A percentile compares a stretch with the other conserved stretches of the same genome.
Evolutionary conservation across 331 rosid genomes (phyloP).

Genomic region (Telfairia occidentalis): DNA sequence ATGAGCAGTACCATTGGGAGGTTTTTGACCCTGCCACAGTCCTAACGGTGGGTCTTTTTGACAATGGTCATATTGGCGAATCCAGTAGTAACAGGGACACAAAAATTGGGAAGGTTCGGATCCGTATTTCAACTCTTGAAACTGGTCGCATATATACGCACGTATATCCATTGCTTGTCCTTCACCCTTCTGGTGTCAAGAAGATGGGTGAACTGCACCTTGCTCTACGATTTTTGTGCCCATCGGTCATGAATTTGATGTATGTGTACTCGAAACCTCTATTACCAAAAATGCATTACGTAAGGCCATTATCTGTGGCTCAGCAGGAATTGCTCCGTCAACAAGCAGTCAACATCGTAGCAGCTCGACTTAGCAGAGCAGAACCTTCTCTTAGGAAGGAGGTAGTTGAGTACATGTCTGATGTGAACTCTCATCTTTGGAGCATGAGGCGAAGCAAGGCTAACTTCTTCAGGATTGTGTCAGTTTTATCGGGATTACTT

Average conservation of each 20-base stretch:
- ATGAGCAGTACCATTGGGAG: constrained; percentile 97
- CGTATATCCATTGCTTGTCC: constrained; percentile 58
- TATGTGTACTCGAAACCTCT: constrained; percentile 49
- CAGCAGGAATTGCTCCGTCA: constrained; percentile 75
- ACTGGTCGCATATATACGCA: constrained; percentile 67
- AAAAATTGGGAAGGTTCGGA: constrained; percentile 69
- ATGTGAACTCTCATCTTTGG: constrained; percentile 72
- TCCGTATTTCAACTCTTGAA: constrained; percentile 79
- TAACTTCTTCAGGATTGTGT: constrained; percentile 65
- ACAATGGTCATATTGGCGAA: constrained; percentile 42
- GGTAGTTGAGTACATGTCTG: constrained; percentile 86
- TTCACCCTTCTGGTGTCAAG: constrained; percentile 88
- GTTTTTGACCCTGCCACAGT: constrained; percentile 82
- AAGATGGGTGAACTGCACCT: constrained; percentile 87
- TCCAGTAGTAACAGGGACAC: constrained; percentile 39
- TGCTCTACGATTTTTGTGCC: constrained; percentile 71
- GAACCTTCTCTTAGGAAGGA: constrained; percentile 87
- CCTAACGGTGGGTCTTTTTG: constrained; percentile 74
- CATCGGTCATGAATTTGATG: constrained; percentile 52
- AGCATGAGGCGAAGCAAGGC: constrained; percentile 99
- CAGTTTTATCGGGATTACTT: constrained; percentile 59
- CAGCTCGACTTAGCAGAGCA: constrained; percentile 67
- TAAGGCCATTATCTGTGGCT: constrained; percentile 46
- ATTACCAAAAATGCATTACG: constrained; percentile 88
- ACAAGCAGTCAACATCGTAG: constrained; percentile 69